Evolutionary conservation across 1,284 basidiomycete species (phyloP).

Genomic region (Volvariella volvacea): DNA sequence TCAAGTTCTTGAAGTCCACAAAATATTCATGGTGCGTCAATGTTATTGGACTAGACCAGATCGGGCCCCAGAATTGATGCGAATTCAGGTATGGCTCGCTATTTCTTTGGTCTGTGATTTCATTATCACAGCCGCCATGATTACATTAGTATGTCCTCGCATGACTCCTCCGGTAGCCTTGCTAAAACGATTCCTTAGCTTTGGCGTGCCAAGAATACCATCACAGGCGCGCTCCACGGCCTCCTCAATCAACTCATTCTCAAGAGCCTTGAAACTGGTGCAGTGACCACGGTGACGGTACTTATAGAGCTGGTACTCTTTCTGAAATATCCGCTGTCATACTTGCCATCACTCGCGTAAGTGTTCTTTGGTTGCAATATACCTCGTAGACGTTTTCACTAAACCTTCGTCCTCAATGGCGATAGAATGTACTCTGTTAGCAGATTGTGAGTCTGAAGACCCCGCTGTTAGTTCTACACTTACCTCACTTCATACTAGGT

Average conservation of each 20-base stretch:
- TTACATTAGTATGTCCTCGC: slow-evolving; percentile 10
- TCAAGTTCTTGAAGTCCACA: too few species aligned
- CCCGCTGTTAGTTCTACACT: too few species aligned
- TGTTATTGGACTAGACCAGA: too few species aligned
- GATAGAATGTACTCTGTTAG: too few species aligned
- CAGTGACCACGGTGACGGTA: slow-evolving; percentile 14
- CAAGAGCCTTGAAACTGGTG: slow-evolving; percentile 15
- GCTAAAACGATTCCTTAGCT: too few species aligned
- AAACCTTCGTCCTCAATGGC: too few species aligned
- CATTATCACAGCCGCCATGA: slow-evolving; percentile 14
- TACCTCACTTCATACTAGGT: too few species aligned
- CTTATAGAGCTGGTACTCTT: slow-evolving; percentile 14
- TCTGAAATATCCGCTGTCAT: slow-evolving; percentile 9
- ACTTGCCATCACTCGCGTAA: slow-evolving; percentile 13
- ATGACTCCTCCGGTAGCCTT: too few species aligned
- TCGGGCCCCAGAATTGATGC: too few species aligned
- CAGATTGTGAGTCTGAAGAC: too few species aligned
- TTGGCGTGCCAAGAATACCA: slow-evolving; percentile 8
- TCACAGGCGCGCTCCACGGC: slow-evolving; percentile 7
- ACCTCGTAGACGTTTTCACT: too few species aligned
- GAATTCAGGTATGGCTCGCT: slow-evolving; percentile 9
- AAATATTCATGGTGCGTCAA: too few species aligned
- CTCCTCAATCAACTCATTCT: slow-evolving; percentile 13
- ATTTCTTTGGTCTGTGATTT: slow-evolving; percentile 12
- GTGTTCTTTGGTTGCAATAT: slow-evolving; percentile 5